phyloP scores from a whole-genome alignment of 169 alveolate species.

The Neospora caninum region DNA sequence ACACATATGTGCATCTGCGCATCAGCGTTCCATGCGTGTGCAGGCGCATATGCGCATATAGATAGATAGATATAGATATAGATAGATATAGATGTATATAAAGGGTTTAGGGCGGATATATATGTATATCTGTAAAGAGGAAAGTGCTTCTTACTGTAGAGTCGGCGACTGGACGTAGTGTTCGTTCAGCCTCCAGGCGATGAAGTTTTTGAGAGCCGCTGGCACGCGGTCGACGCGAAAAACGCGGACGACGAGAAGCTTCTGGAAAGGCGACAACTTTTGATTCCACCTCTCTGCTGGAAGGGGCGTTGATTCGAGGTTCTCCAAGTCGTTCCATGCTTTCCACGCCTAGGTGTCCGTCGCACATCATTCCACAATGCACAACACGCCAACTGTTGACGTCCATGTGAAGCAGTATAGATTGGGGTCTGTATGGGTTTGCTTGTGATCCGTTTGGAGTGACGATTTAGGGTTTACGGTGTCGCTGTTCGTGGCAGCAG shows the following conservation, averaged over 20 bases:
- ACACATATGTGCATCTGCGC: no score
- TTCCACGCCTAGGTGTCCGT: conserved; percentile 80
- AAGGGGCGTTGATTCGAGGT: conserved; percentile 87
- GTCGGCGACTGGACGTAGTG: conserved; percentile 89
- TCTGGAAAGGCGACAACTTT: conserved; percentile 82
- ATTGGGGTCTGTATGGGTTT: no score
- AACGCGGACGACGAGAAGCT: conserved; percentile 87
- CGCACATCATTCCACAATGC: background rate
- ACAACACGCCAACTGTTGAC: no score
- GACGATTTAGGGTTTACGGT: no score
- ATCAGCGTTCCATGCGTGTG: no score
- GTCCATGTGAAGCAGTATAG: no score
- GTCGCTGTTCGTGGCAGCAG: background rate
- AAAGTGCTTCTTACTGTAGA: conserved; percentile 54
- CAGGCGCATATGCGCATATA: no score
- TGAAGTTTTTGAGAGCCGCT: conserved; percentile 91
- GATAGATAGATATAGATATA: no score
- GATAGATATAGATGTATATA: no score
- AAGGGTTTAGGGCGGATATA: no score
- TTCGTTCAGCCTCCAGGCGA: conserved; percentile 80
- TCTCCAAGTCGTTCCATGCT: conserved; percentile 91
- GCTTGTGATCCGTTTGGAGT: no score
- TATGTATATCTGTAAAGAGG: no score
- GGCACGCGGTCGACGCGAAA: conserved; percentile 94
- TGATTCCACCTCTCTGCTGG: conserved; percentile 84